Conservation (phyloP, 495 filamentous ascomycete species). For the Thermochaetoides thermophila region DNA sequence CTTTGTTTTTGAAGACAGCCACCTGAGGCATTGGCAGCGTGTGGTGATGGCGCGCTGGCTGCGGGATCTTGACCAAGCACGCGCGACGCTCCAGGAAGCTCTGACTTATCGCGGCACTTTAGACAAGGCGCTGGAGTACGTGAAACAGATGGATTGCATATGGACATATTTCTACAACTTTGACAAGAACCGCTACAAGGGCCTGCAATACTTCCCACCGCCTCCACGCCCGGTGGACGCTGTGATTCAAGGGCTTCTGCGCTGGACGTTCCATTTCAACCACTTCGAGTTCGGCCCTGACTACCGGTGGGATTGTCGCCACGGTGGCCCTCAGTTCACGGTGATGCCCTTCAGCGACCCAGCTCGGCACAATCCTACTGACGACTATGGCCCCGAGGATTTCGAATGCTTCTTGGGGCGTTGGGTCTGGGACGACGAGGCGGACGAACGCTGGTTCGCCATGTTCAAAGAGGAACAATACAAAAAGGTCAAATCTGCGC, state of each 20-base stretch:
- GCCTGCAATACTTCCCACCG: neutral
- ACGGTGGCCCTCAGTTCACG: slow-evolving; percentile 14
- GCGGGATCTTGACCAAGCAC: neutral
- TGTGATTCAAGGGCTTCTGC: neutral
- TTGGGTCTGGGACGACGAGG: too few relatives aligned
- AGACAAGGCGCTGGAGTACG: neutral
- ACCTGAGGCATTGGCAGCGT: slow-evolving; percentile 9
- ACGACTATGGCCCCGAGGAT: neutral
- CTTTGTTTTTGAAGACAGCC: slow-evolving; percentile 9
- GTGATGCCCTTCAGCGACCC: too few relatives aligned
- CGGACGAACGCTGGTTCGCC: too few relatives aligned
- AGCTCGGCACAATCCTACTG: too few relatives aligned
- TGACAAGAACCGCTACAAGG: neutral
- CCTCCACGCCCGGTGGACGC: neutral
- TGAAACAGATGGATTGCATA: neutral
- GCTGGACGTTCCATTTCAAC: neutral
- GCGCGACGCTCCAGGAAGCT: neutral
- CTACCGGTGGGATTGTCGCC: slow-evolving; percentile 2
- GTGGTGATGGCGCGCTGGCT: neutral
- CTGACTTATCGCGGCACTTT: neutral
- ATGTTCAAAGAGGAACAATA: too few relatives aligned
- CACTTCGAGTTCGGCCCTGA: too few relatives aligned
- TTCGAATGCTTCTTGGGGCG: too few relatives aligned
- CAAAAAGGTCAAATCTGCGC: too few relatives aligned
- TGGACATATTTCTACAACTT: slow-evolving; percentile 2